phyloP scores from a whole-genome alignment of 2,329 filamentous ascomycete species.

The Microsporum canis region DNA sequence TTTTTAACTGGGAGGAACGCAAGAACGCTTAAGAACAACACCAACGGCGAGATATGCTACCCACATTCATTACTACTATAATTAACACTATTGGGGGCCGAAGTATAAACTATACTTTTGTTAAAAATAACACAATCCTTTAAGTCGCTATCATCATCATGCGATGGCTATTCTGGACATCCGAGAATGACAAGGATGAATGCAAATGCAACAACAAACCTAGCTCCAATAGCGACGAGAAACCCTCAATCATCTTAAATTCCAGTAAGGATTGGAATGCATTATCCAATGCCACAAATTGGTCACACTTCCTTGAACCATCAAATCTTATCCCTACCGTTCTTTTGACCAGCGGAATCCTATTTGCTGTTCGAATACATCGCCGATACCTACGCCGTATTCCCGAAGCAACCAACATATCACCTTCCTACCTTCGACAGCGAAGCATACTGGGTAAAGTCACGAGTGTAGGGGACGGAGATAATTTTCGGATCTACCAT shows the following conservation, averaged over 20 bases:
- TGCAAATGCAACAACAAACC: neutral
- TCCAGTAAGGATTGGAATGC: slow-evolving; percentile 28
- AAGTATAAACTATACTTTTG: neutral
- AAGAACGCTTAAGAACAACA: neutral
- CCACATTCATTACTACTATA: neutral
- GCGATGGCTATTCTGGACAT: slow-evolving; percentile 41
- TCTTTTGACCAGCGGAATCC: slow-evolving; percentile 30
- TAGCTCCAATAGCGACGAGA: neutral
- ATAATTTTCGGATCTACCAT: slow-evolving; percentile 90
- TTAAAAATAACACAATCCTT: too few species aligned
- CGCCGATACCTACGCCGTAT: slow-evolving; percentile 65
- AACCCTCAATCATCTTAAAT: slow-evolving; percentile 10
- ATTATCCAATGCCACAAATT: slow-evolving; percentile 33
- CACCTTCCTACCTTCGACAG: slow-evolving; percentile 60
- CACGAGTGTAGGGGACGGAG: slow-evolving; percentile 89
- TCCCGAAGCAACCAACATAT: slow-evolving; percentile 63
- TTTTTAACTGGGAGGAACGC: neutral
- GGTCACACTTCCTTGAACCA: slow-evolving; percentile 28
- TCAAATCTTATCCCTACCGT: slow-evolving; percentile 28
- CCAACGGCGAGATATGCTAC: neutral
- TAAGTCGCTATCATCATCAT: slow-evolving; percentile 23
- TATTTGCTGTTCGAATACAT: slow-evolving; percentile 27
- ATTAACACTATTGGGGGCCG: neutral
- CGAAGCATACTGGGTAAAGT: slow-evolving; percentile 73
- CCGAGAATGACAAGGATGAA: neutral